Evolutionary conservation across 2,329 filamentous ascomycete genomes (phyloP).

Genomic region (Parastagonospora avenae): DNA sequence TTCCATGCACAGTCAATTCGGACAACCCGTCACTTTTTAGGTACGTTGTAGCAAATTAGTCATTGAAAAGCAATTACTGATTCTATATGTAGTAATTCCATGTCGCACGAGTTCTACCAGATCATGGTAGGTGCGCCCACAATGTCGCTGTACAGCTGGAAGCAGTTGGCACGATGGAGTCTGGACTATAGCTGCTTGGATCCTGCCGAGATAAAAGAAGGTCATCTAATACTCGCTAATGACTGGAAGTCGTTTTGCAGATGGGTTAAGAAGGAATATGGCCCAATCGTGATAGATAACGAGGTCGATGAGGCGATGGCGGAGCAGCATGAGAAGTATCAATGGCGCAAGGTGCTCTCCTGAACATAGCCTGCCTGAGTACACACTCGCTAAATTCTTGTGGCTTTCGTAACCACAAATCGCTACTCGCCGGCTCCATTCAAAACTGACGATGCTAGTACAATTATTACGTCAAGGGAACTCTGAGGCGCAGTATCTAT

Average conservation of each 20-base stretch:
- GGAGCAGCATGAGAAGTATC: constrained; percentile 2
- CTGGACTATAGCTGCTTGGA: constrained; percentile 52
- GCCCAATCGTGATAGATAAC: constrained; percentile 11
- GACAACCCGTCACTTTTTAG: constrained; percentile 77
- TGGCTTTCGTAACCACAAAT: not conserved
- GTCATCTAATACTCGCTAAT: constrained; percentile 54
- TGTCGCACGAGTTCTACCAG: constrained; percentile 80
- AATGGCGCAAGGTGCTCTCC: not conserved
- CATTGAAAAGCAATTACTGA: not conserved
- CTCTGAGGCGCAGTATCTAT: no score
- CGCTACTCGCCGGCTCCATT: no score
- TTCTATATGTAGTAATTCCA: constrained; percentile 60
- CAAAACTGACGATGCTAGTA: no score
- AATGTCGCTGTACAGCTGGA: constrained; percentile 73
- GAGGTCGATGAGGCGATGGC: constrained; percentile 11
- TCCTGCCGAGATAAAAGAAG: constrained; percentile 46
- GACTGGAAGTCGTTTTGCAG: constrained; percentile 66
- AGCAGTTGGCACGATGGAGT: constrained; percentile 61
- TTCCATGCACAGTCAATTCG: constrained; percentile 75
- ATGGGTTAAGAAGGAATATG: constrained; percentile 54
- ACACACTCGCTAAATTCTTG: not conserved
- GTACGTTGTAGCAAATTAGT: constrained; percentile 46
- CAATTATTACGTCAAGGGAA: no score
- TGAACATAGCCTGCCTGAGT: not conserved
- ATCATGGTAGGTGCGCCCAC: constrained; percentile 70